Percentiles rank a stretch among this genome's conserved stretches.
phyloP scores from a whole-genome alignment of 257 asterid genomes.

The Galeopsis tetrahit region DNA sequence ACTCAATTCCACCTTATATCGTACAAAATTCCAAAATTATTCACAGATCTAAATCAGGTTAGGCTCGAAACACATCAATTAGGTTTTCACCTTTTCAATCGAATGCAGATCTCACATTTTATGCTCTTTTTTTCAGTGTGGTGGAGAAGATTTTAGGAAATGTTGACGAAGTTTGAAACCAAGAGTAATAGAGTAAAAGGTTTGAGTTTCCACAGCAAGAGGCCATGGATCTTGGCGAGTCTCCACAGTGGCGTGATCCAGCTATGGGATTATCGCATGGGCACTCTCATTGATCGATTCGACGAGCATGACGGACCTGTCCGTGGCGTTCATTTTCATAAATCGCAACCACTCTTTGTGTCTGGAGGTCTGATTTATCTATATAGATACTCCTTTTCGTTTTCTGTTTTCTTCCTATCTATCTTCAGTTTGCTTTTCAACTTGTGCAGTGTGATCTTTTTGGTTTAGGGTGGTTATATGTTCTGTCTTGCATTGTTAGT shows the following conservation, averaged over 20 bases:
- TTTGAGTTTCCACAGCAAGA: conserved; percentile 85
- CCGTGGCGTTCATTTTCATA: conserved; percentile 89
- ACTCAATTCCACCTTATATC: conserved; percentile 26
- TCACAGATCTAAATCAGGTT: conserved; percentile 36
- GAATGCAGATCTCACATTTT: conserved; percentile 29
- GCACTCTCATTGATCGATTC: conserved; percentile 90
- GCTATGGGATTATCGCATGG: conserved; percentile 99
- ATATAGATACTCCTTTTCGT: neutral
- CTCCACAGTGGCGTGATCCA: conserved; percentile 99
- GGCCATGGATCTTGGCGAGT: conserved; percentile 99
- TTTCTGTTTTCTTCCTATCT: neutral
- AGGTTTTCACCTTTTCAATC: conserved; percentile 21
- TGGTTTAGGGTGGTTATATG: conserved; percentile 5
- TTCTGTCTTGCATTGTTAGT: conserved; percentile 4
- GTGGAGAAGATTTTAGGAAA: conserved; percentile 41
- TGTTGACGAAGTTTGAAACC: conserved; percentile 98
- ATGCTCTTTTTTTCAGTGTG: conserved; percentile 22
- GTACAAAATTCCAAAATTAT: conserved; percentile 24
- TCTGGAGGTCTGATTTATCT: conserved; percentile 74
- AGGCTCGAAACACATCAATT: neutral
- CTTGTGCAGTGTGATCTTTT: conserved; percentile 22
- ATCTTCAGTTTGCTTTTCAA: neutral
- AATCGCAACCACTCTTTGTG: conserved; percentile 90
- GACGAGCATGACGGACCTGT: conserved; percentile 98
- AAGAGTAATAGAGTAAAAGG: conserved; percentile 99